Evolutionary conservation across 306 rosid species (phyloP).

Genomic region (peach (Prunus persica)): Prunus_persica_NCBIv2 NC_034009.1:29246001-29246500

Average conservation of each 20-base stretch:
- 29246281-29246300: slow-evolving; percentile 22
- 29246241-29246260: slow-evolving; percentile 26
- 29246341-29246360: slow-evolving; percentile 11
- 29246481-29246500: slow-evolving; percentile 25
- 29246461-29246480: slow-evolving; percentile 19
- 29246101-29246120: slow-evolving; percentile 62
- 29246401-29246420: slow-evolving; percentile 11
- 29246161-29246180: slow-evolving; percentile 66
- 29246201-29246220: slow-evolving; percentile 2
- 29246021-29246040: not conserved
- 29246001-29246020: no score
- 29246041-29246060: not conserved
- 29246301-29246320: slow-evolving; percentile 1
- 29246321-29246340: slow-evolving; percentile 20
- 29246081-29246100: slow-evolving; percentile 67
- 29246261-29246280: slow-evolving; percentile 20
- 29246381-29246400: slow-evolving; percentile 27
- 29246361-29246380: slow-evolving; percentile 20
- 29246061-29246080: slow-evolving; percentile 6
- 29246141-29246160: slow-evolving; percentile 81
- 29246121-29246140: slow-evolving; percentile 72
- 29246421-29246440: slow-evolving; percentile 10
- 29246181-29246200: slow-evolving; percentile 80
- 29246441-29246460: slow-evolving; percentile 26
- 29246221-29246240: slow-evolving; percentile 16